A percentile compares a stretch with the other conserved stretches of the same genome.
Evolutionary conservation across 768 basidiomycete genomes (phyloP).

Genomic region (Scleroderma citrinum): DNA sequence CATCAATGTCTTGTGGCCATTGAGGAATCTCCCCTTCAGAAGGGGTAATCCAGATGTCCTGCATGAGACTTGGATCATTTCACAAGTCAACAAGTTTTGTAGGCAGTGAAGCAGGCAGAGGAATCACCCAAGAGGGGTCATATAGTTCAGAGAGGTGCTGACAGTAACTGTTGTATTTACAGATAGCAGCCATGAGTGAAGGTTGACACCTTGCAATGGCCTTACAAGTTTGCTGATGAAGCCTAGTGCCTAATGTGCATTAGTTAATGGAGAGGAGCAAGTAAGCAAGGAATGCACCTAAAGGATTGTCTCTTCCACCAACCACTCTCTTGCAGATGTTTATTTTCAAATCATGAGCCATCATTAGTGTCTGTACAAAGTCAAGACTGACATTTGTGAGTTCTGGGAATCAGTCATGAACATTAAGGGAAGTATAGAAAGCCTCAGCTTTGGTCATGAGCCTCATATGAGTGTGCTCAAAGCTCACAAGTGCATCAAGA

Average conservation of each 20-base stretch:
- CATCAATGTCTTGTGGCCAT: conserved; percentile 30
- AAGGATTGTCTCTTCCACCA: conserved; percentile 21
- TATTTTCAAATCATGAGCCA: conserved; percentile 35
- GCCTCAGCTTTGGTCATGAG: conserved; percentile 23
- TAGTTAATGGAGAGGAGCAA: conserved; percentile 18
- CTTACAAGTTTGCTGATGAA: conserved; percentile 26
- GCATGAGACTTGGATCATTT: conserved; percentile 22
- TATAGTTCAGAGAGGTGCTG: conserved; percentile 13
- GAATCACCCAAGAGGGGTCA: conserved; percentile 21
- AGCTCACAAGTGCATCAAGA: conserved; percentile 10
- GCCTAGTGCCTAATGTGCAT: conserved; percentile 18
- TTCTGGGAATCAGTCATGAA: conserved; percentile 28
- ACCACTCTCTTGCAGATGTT: conserved; percentile 31
- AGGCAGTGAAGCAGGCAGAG: conserved; percentile 28
- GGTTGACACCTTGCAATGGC: conserved; percentile 25
- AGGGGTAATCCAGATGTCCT: conserved; percentile 32
- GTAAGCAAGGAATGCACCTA: conserved; percentile 11
- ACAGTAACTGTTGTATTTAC: conserved; percentile 28
- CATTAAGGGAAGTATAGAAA: conserved; percentile 31
- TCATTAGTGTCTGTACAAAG: conserved; percentile 28
- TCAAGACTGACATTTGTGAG: conserved; percentile 24
- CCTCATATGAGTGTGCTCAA: conserved; percentile 15
- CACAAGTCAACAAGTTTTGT: conserved; percentile 19
- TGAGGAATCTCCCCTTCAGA: conserved; percentile 8
- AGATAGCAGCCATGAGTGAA: conserved; percentile 10